These are phyloP conservation scores for Leccinum sublutescens DNA, from an alignment of 768 basidiomycete species.

Conservation along the genomic window DNA sequence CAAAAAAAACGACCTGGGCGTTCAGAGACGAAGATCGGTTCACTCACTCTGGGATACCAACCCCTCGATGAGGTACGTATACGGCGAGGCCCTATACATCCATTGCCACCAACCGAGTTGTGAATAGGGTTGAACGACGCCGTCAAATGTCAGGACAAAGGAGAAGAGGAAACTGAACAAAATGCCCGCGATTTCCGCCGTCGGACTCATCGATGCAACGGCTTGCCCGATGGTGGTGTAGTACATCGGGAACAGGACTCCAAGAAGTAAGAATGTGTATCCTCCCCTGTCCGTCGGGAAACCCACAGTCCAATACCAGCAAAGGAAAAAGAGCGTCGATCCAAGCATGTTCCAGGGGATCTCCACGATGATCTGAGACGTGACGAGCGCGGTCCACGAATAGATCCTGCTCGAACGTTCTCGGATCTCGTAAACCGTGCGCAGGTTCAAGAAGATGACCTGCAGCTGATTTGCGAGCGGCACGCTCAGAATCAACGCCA, in stretches of 20 bases:
- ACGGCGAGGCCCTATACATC: conserved; percentile 62
- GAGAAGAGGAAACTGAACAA: conserved; percentile 59
- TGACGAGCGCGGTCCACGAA: conserved; percentile 58
- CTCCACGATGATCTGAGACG: conserved; percentile 55
- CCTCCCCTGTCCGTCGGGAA: conserved; percentile 52
- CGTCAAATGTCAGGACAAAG: conserved; percentile 66
- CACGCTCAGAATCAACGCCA: conserved; percentile 49
- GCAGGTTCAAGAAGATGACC: conserved; percentile 55
- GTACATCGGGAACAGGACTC: conserved; percentile 55
- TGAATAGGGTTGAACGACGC: conserved; percentile 63
- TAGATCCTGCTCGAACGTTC: conserved; percentile 67
- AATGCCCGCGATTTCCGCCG: conserved; percentile 56
- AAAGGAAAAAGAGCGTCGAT: conserved; percentile 57
- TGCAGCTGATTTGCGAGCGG: conserved; percentile 65
- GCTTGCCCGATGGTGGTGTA: conserved; percentile 62
- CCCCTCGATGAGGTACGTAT: conserved; percentile 55
- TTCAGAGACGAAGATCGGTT: not conserved
- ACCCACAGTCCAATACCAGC: conserved; percentile 73
- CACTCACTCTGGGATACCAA: conserved; percentile 45
- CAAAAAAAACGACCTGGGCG: not conserved
- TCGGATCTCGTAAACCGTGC: conserved; percentile 63
- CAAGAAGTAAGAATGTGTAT: conserved; percentile 57
- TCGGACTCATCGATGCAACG: conserved; percentile 60
- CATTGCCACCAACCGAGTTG: conserved; percentile 69
- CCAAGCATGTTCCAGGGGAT: conserved; percentile 62